Evolutionary conservation across 768 basidiomycete species (phyloP), one percentile per base, ranked within the genome.

Genomic region (Podaxis sp.): DNA sequence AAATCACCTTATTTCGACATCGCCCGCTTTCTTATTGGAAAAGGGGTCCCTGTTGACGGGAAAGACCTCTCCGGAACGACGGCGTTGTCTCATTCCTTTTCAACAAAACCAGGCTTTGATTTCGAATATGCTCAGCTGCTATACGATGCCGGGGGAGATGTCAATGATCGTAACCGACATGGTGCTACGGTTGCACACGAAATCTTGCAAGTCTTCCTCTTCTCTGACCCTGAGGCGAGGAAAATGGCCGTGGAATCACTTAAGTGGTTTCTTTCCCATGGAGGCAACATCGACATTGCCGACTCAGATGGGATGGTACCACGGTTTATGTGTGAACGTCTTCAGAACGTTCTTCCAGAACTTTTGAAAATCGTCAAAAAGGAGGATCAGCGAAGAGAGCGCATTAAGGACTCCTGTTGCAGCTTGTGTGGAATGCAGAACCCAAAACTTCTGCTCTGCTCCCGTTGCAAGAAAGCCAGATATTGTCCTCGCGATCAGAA

Each of bases 81-180:
- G 2, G 76, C 79, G 7, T 59, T 82, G 6, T 72, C 75, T 8
- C 77, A 79, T 66, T 68, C 72, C 6, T 73, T 81, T 51, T 77
- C 77, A 4, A 79, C 77, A 12, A 77, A 79, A 63, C 78, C 79
- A 1, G 64, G 70, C 4, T 70, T 77, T 55, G 80, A 80, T 60
- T 67, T 75, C 17, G 77, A 79, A 61, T 77, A 76, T 61, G 79
- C 78, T 2, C 72, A 79, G 62, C 69, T 82, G 24, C 65, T 82
- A 9, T 74, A 73, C 63, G 74, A 77, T 58, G 79, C 76, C 0
- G 80, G 78, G 2, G 79, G 70, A 17, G 76, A 79, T 55, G 72
- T 82, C 43, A 81, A 77, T 61, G 57, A 67, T 24, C 68, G 76
- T 17, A 79, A 80, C 63, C 69, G 79, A 27, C 79, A 78, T 63